Conservation (phyloP, 371 early-diverging fungal species). For the Apophysomyces elegans region DNA sequence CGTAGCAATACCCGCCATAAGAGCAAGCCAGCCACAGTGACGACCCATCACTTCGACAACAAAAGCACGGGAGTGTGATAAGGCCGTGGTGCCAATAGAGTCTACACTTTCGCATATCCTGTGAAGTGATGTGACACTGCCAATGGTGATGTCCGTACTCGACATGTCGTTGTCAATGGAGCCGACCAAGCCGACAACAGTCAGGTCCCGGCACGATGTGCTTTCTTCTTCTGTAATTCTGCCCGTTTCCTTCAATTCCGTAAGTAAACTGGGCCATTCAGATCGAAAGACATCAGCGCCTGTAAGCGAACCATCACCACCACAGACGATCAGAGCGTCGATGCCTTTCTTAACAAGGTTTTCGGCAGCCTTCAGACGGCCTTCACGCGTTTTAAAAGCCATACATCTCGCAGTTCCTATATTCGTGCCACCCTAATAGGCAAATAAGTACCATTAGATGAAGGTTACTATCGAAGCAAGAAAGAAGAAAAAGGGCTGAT, state of each 20-base stretch:
- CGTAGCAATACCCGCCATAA: conserved; percentile 92
- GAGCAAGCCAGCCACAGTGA: conserved; percentile 99
- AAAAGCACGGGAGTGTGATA: conserved; percentile 97
- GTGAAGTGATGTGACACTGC: conserved; percentile 95
- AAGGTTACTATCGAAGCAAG: background rate
- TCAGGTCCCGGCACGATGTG: conserved; percentile 65
- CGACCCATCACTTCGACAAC: conserved; percentile 99
- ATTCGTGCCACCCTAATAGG: conserved; percentile 90
- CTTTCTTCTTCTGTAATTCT: conserved; percentile 67
- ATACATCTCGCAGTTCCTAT: conserved; percentile 96
- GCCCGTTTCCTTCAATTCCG: conserved; percentile 68
- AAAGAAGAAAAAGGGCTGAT: too few species aligned
- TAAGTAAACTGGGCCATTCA: conserved; percentile 90
- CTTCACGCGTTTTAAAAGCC: conserved; percentile 86
- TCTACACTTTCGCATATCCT: conserved; percentile 98
- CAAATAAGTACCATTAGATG: background rate
- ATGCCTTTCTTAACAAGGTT: conserved; percentile 93
- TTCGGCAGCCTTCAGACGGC: conserved; percentile 85
- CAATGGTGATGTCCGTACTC: conserved; percentile 96
- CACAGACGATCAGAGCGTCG: conserved; percentile 95
- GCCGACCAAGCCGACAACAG: conserved; percentile 97
- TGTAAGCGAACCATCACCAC: conserved; percentile 99
- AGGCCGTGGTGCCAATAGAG: conserved; percentile 93
- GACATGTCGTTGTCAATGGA: conserved; percentile 98
- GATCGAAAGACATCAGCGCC: conserved; percentile 94